Conservation (phyloP, 768 basidiomycete species). For the Trametes meyenii region DNA sequence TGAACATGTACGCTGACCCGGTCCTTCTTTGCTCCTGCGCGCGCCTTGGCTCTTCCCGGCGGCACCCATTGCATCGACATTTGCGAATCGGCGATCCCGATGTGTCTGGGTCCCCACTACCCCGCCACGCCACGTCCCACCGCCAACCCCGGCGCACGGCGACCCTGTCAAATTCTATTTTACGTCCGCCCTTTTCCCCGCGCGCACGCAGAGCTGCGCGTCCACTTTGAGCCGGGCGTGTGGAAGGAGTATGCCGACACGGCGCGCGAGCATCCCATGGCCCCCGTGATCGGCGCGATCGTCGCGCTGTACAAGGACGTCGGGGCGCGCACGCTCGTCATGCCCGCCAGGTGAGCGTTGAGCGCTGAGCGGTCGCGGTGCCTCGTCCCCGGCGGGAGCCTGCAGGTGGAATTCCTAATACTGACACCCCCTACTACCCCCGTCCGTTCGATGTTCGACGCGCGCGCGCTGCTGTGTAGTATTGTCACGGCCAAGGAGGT, state of each 20-base stretch:
- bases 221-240: slow-evolving; percentile 45
- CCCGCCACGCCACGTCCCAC: not conserved
- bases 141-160: too few species aligned
- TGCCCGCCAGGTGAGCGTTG: slow-evolving; percentile 56
- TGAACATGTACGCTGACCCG: not conserved
- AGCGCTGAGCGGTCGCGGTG: too few species aligned
- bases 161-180: not conserved
- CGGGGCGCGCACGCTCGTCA: slow-evolving; percentile 45
- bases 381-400: too few species aligned
- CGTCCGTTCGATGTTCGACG: not conserved
- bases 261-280: slow-evolving; percentile 46
- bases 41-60: not conserved
- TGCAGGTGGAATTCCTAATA: too few species aligned
- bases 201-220: slow-evolving; percentile 42
- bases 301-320: slow-evolving; percentile 41
- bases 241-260: slow-evolving; percentile 45
- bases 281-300: slow-evolving; percentile 42
- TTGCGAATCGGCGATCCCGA: not conserved
- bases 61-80: not conserved
- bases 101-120: not conserved
- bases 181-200: not conserved
- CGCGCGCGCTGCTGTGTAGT: slow-evolving; percentile 26
- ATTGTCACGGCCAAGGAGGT: slow-evolving; percentile 46
- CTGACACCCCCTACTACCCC: not conserved
- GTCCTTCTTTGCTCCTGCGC: slow-evolving; percentile 5